Evolutionary conservation across 164 flowering plant genomes (phyloP).

Genomic region (Vitis rupestris): DNA sequence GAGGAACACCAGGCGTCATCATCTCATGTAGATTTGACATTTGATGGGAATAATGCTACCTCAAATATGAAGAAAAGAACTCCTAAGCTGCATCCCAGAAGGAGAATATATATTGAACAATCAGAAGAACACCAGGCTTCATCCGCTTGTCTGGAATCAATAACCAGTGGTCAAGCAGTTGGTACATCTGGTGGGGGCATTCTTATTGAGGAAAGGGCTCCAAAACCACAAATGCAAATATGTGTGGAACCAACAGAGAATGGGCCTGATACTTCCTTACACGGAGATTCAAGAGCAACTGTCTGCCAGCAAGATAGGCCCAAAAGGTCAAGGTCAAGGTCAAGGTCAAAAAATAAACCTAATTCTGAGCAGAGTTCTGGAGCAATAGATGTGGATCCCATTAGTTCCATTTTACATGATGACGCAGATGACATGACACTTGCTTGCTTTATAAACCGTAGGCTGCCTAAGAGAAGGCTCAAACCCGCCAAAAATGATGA

Average conservation of each 20-base stretch:
- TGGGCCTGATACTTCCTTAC: background rate
- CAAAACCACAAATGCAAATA: too few species aligned
- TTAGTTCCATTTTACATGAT: background rate
- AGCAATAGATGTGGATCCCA: slow-evolving; percentile 14
- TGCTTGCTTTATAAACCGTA: slow-evolving; percentile 9
- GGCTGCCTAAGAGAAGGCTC: slow-evolving; percentile 9
- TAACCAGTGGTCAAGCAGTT: too few species aligned
- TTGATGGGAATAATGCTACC: background rate
- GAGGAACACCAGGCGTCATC: slow-evolving; percentile 7
- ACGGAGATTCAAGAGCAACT: background rate
- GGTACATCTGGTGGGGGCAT: too few species aligned
- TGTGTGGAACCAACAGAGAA: background rate
- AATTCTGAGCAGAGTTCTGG: slow-evolving; percentile 8
- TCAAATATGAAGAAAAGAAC: background rate
- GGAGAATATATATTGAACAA: background rate
- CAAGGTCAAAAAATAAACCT: slow-evolving; percentile 1
- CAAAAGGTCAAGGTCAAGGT: slow-evolving; percentile 5
- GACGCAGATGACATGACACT: slow-evolving; percentile 8
- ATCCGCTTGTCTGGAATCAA: too few species aligned
- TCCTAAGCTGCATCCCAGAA: background rate
- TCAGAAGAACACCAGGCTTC: background rate
- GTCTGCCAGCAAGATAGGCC: background rate
- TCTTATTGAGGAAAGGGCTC: too few species aligned
- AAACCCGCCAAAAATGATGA: background rate
- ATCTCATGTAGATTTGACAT: slow-evolving; percentile 6